Evolutionary conservation across 306 rosid genomes (phyloP), one percentile per base, ranked within the genome.

Genomic region (Quercus mongolica): DNA sequence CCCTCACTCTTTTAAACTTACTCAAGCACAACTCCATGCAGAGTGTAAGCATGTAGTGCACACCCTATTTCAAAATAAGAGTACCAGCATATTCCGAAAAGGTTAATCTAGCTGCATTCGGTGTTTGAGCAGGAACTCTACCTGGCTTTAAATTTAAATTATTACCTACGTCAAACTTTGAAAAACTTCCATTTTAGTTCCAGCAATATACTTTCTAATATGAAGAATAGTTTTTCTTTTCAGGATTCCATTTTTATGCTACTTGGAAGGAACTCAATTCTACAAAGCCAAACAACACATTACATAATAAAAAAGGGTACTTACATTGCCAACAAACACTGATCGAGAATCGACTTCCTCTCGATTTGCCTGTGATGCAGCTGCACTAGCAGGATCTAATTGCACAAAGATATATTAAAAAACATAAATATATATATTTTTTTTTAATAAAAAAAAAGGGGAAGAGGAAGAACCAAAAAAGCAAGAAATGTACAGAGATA

Each of bases 301-400:
- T n/a, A 52, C 46, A 56, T 12, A 76, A 58, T 79, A 64, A 28
- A 77, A 25, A 75, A 46, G 72, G 25, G 79, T 7, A 35, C 97
- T 87, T 83, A 93, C 98, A 88, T 93, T 93, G 88, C 98, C 98
- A 54, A 93, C 98, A 87, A 91, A 93, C 68, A 91, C 80, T 68
- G 96, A 93, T 55, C 94, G 97, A 51, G 91, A 17, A 89, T 92
- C 97, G 52, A 89, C 82, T 81, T 91, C 97, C 89, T 92, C 96
- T 77, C 72, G 88, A 74, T 84, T 91, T 80, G 86, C 88, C 85
- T 92, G 97, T 58, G 85, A 80, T 73, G 86, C 90, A 82, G 87
- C 82, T 65, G 86, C 91, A 74, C 69, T 82, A 38, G 88, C 87
- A 11, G 97, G 91, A 86, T 91, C 96, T 92, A 80, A 46, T 68